Evolutionary conservation across 2,329 filamentous ascomycete genomes (phyloP), one percentile per base, ranked within the genome.

Genomic region (Pyrenophora seminiperda): DNA sequence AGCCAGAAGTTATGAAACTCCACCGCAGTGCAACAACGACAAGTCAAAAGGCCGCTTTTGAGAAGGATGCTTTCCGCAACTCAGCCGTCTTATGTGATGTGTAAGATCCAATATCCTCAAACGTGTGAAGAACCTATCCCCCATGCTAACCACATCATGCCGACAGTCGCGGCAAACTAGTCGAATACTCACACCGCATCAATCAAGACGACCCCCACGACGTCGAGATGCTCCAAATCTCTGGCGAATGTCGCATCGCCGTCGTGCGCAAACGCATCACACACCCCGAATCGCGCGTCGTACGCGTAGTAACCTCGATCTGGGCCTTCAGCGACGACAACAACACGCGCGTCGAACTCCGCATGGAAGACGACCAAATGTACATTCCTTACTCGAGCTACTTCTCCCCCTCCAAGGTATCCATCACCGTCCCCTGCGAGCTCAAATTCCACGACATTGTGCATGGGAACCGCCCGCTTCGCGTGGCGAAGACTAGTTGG

Each of bases 361-460:
- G 74, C 27, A 69, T 78, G 27, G 64, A 68, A 11, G 75, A 77
- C 10, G 58, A 59, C 3, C 64, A 71, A 20, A 70, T 76, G 49
- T 75, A 76, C 19, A 71, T 79, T 4, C 77, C 77, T 0, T 78
- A 76, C 54, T 71, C 73, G 19, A 75, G 73, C 10, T 79, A 76
- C 59, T 78, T 78, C 54, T 70, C 71, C 5, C 68, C 74, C 0
- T 65, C 71, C n/a, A 79, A 79, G 49, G 71, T 78, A 13, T 72
- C 71, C 6, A 58, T 79, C 11, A 72, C 73, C 0, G 62, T 73
- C 0, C 65, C 70, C 0, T 73, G 72, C 27, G 58, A 67, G 19
- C 67, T 79, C 10, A 68, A 67, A 15, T 77, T 75, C 44, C 76
- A 79, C 46, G 66, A 68, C 9, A 56, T 68, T 4, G 52, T 56